A percentile compares a stretch with the other conserved stretches of the same genome.
Evolutionary conservation across 805 yeast genomes (phyloP).

Genomic region (Candida pseudofarinosa): DNA sequence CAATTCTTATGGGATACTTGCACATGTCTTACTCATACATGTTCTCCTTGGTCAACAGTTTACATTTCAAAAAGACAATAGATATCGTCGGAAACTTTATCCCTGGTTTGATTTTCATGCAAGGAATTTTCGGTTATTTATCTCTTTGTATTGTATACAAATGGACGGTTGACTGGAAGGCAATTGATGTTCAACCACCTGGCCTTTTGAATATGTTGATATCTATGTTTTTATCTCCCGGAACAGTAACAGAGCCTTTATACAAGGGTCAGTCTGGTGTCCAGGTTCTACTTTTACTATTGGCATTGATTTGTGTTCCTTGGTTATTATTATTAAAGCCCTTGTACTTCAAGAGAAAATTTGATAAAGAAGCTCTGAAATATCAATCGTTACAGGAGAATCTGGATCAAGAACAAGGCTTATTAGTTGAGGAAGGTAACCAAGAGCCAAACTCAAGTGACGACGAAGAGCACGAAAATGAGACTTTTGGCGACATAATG

Average conservation of each 20-base stretch:
- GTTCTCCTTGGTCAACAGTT: constrained; percentile 79
- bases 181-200: constrained; percentile 75
- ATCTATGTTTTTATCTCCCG: constrained; percentile 93
- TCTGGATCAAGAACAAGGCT: constrained; percentile 30
- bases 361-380: constrained; percentile 47
- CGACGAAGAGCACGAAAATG: constrained; percentile 51
- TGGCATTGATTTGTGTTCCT: constrained; percentile 90
- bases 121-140: constrained; percentile 91
- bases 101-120: constrained; percentile 94
- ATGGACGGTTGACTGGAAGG: constrained; percentile 92
- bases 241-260: constrained; percentile 73
- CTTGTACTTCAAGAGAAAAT: constrained; percentile 56
- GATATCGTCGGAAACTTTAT: constrained; percentile 90
- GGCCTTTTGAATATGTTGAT: constrained; percentile 92
- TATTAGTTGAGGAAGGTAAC: constrained; percentile 23
- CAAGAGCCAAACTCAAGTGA: constrained; percentile 47
- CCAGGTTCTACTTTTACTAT: constrained; percentile 64
- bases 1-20: constrained; percentile 87
- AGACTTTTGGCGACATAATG: constrained; percentile 87
- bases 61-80: constrained; percentile 62
- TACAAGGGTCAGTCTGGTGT: constrained; percentile 75
- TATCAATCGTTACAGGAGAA: constrained; percentile 35
- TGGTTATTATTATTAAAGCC: constrained; percentile 88
- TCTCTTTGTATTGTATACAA: constrained; percentile 84
- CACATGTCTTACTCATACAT: constrained; percentile 91